Evolutionary conservation across 495 filamentous ascomycete genomes (phyloP).

Genomic region (Neurospora terricola): DNA sequence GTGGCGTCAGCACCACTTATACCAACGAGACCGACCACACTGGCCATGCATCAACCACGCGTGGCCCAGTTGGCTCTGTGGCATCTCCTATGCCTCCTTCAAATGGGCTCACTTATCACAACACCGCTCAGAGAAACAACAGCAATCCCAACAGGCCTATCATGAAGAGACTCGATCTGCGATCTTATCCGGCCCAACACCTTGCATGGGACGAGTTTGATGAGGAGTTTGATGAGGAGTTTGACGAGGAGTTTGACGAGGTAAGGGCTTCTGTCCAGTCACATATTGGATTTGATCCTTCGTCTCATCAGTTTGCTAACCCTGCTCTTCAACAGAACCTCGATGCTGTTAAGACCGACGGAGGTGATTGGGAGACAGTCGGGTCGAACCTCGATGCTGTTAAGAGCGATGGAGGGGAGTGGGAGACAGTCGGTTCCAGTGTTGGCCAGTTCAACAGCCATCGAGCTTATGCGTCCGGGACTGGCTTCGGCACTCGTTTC

Average conservation of each 20-base stretch:
- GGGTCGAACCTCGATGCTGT: constrained; percentile 7
- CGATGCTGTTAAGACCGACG: constrained; percentile 12
- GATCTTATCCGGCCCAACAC: constrained; percentile 3
- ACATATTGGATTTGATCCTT: neutral
- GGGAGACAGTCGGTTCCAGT: constrained; percentile 19
- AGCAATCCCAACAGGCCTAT: neutral
- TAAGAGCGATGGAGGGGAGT: constrained; percentile 16
- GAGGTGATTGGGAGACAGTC: constrained; percentile 22
- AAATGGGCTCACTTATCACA: neutral
- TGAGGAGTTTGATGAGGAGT: constrained; percentile 4
- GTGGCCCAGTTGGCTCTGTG: neutral
- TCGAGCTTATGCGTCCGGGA: constrained; percentile 8
- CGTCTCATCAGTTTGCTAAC: neutral
- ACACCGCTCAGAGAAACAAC: constrained; percentile 6
- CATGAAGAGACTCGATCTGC: constrained; percentile 2
- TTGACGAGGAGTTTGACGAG: constrained; percentile 19
- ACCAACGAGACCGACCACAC: neutral
- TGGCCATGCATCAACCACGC: neutral
- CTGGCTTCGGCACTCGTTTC: constrained; percentile 1
- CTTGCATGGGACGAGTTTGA: constrained; percentile 6
- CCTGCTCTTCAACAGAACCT: constrained; percentile 4
- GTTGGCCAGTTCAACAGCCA: constrained; percentile 21
- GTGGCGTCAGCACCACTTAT: constrained; percentile 3
- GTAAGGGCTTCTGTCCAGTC: neutral
- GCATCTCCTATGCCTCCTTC: neutral